Base-by-base conservation (phyloP, 1,284 basidiomycete species). In the Amylostereum chailletii region DNA sequence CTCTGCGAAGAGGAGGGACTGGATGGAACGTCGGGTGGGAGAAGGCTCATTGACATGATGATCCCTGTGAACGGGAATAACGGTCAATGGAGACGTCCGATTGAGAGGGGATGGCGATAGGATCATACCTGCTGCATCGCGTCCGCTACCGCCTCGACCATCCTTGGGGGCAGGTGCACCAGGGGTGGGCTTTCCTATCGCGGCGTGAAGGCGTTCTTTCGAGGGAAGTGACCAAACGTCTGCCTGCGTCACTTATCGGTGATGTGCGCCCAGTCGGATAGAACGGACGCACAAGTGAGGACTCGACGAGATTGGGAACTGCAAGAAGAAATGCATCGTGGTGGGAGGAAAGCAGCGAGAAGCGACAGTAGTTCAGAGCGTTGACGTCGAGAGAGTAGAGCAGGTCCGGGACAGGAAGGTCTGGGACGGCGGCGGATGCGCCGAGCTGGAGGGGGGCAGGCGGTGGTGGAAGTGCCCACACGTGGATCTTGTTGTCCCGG, bases 361-460 rank as follows among this genome's bases (percentile, higher is more conserved):
- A 93, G 1, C 83, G 79, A 65, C 92, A 94, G 61, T 88, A 95
- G 63, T 94, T 95, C 54, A 95, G 72, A 2, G 91, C 81, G 62
- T 95, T 96, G 51, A 92, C 83, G 58, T 90, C 86, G 64, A 95
- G 69, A 0, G 84, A 84, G 55, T 81, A 83, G 2, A 66, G 59
- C 4, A 89, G 61, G 4, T 61, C 54, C 2, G 86, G 89, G 0
- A 65, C 65, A 1, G 71, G 69, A 8, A 75, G 64, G 10, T 68
- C 74, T 2, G 75, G 69, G 42, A 75, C 60, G 2, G 73, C 68
- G 2, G 82, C 81, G 1, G 80, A 76, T 7, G 78, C 77, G 30
- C 77, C 81, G 6, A 81, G 65, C 7, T 71, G 67, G 3, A 66
- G 56, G 1, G 71, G 62, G 1, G 67, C 57, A 47, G 81, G 76